Base-by-base conservation (phyloP, 2,329 filamentous ascomycete genomes). In the Alternaria arborescens region DNA sequence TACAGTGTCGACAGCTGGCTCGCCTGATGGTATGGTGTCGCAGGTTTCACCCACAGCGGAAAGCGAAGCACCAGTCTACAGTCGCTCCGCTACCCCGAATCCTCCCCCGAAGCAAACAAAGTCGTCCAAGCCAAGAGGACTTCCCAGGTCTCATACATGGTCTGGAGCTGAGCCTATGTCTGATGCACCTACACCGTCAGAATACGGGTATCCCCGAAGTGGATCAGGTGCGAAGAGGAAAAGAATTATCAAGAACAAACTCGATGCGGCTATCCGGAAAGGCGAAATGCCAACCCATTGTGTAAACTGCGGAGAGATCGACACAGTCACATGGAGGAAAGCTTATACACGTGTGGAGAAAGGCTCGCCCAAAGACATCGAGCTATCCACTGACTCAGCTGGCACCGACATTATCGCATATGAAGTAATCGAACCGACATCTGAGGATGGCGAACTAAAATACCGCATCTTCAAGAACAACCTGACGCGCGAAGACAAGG, bases 301-400 rank as follows among this genome's bases (percentile, higher is more conserved):
- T 77, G 87, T 87, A 65, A 97, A 98, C 71, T 99, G 95, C 71
- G 95, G 95, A 6, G 91, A 93, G 7, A 97, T 99, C 58, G 92
- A 98, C 71, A 99, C 95, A 0, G 92, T 94, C 0, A 97, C 94
- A 0, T 99, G 95, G 95, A 89, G 95, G 61, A 95, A 94, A 73
- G 92, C 95, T 12, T 97, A 91, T 85, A 88, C 89, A n/a, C 92
- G 93, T 71, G 85, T 91, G 8, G 85, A 89, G 46, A 82, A 87
- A 16, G 93, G 92, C 1, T 84, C 85, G 32, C 92, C 93, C 0
- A 84, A 86, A 3, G 87, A 89, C 61, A 85, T 91, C 47, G 88
- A 92, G 60, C 88, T 90, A 55, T 91, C 89, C 0, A 66, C 61
- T 38, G 65, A 69, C 22, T 88, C 91, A 1, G 85, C 86, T 51